Conservation (phyloP, 75 land plant species). For the Adiantum capillusveneris region DNA sequence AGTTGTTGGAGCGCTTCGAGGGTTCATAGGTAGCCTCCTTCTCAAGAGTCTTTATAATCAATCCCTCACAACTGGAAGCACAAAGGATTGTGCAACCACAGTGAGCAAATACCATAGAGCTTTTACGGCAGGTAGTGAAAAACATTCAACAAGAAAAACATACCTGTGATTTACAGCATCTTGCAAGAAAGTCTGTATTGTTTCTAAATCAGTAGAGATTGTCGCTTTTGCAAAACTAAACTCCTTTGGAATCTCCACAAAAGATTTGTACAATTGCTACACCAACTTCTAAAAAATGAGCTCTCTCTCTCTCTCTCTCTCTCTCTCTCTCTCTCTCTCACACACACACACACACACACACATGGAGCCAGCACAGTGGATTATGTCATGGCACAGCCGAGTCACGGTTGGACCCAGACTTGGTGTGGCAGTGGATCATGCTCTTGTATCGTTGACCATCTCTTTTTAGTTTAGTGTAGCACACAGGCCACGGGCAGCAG, state of each 20-base stretch:
- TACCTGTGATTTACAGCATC: slow-evolving; percentile 79
- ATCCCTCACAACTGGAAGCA: slow-evolving; percentile 79
- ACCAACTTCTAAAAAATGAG: background rate
- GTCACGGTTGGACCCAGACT: no score
- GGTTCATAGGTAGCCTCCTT: slow-evolving; percentile 99
- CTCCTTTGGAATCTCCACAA: slow-evolving; percentile 62
- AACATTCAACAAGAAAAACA: background rate
- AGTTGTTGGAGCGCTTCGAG: slow-evolving; percentile 87
- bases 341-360: no score
- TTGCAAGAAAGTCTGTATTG: slow-evolving; percentile 87
- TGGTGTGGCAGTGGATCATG: no score
- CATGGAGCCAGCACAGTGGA: no score
- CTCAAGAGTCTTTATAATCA: slow-evolving; percentile 89
- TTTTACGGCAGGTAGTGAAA: background rate
- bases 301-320: background rate
- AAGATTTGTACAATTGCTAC: slow-evolving; percentile 76
- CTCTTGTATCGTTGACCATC: no score
- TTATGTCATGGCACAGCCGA: no score
- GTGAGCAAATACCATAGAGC: background rate
- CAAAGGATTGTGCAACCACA: background rate
- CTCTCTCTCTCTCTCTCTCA: background rate
- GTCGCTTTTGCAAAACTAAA: slow-evolving; percentile 81
- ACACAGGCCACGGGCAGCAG: no score
- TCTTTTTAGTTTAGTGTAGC: no score
- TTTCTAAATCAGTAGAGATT: slow-evolving; percentile 86